phyloP scores from a whole-genome alignment of 106 monocot genomes.

The Xerophyta viscosa region DNA sequence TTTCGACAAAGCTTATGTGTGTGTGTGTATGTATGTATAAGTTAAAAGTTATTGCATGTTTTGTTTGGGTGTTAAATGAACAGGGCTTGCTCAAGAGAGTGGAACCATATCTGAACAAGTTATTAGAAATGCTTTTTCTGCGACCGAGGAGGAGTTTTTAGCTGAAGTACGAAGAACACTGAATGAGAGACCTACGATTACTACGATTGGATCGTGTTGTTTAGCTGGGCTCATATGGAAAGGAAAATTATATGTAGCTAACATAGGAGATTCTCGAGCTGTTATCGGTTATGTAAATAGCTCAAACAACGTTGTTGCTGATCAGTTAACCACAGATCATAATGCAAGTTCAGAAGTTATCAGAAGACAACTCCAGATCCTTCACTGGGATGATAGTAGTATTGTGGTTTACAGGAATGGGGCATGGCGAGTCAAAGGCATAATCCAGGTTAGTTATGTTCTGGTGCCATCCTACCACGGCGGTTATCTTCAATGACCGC shows the following conservation, averaged over 20 bases:
- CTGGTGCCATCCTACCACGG: no score
- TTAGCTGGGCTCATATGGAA: constrained; percentile 73
- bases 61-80: no score
- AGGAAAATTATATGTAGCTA: constrained; percentile 70
- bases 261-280: constrained; percentile 82
- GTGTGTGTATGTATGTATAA: no score
- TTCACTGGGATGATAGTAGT: constrained; percentile 52
- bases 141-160: constrained; percentile 75
- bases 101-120: constrained; percentile 62
- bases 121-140: constrained; percentile 56
- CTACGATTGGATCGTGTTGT: constrained; percentile 77
- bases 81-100: constrained; percentile 56
- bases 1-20: no score
- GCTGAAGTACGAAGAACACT: constrained; percentile 48
- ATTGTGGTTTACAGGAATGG: constrained; percentile 76
- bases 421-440: constrained; percentile 78
- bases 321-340: constrained; percentile 65
- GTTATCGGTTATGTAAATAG: constrained; percentile 53
- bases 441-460: no score
- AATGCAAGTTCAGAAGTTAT: constrained; percentile 66
- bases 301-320: constrained; percentile 50
- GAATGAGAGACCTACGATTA: constrained; percentile 43
- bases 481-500: no score
- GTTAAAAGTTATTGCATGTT: no score
- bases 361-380: constrained; percentile 55